Percentiles rank a stretch among this genome's conserved stretches.
Evolutionary conservation across 2,329 filamentous ascomycete species (phyloP).

Genomic region (Alternaria burnsii): DNA sequence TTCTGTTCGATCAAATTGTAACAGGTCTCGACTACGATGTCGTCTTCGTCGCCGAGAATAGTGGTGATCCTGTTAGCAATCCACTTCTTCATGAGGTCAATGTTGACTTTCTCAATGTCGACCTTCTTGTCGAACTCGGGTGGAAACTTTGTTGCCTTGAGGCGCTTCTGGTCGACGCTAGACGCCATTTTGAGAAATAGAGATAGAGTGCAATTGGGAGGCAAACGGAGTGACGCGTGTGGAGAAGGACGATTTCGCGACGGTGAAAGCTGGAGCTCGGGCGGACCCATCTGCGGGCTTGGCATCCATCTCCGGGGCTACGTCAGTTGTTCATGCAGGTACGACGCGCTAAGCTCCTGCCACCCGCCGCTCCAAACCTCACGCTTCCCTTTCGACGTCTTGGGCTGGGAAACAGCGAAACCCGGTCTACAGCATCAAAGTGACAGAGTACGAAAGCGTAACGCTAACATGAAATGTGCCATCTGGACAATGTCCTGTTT

Average conservation of each 20-base stretch:
- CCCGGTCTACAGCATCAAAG: background rate
- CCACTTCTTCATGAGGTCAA: slow-evolving; percentile 99
- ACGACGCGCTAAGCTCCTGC: slow-evolving; percentile 15
- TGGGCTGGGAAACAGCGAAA: background rate
- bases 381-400: background rate
- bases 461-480: background rate
- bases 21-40: slow-evolving; percentile 89
- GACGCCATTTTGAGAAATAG: slow-evolving; percentile 69
- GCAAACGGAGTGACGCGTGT: slow-evolving; percentile 7
- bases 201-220: slow-evolving; percentile 4
- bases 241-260: slow-evolving; percentile 10
- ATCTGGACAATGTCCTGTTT: background rate
- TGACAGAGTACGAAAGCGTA: background rate
- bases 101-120: slow-evolving; percentile 95
- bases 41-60: slow-evolving; percentile 91
- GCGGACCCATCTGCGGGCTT: slow-evolving; percentile 20
- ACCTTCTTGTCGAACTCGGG: slow-evolving; percentile 94
- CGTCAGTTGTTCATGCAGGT: slow-evolving; percentile 28
- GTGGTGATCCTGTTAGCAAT: slow-evolving; percentile 87
- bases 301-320: slow-evolving; percentile 16
- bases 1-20: slow-evolving; percentile 75
- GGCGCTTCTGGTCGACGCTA: slow-evolving; percentile 85
- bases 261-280: slow-evolving; percentile 21
- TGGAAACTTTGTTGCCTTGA: slow-evolving; percentile 92
- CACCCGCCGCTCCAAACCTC: background rate